Evolutionary conservation across 306 rosid species (phyloP).

Genomic region (Vigna unguiculata): DNA sequence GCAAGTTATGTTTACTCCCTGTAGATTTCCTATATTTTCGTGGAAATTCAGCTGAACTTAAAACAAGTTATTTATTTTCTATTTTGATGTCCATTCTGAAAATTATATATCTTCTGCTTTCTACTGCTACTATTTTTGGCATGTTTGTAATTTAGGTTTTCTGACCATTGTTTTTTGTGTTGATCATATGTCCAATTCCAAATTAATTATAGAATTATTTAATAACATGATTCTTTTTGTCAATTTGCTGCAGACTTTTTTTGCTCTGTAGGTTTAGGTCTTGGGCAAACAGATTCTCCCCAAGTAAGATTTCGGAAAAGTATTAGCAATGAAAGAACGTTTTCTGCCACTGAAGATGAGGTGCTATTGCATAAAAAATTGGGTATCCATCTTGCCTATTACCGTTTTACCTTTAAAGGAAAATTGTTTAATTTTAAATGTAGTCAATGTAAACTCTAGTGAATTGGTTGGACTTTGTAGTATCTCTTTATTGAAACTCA

Average conservation of each 20-base stretch:
- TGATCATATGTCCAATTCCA: slow-evolving; percentile 24
- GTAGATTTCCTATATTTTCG: slow-evolving; percentile 27
- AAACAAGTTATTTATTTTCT: neutral
- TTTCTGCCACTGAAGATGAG: slow-evolving; percentile 81
- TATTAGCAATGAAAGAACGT: slow-evolving; percentile 92
- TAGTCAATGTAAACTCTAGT: slow-evolving; percentile 13
- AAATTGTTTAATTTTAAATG: slow-evolving; percentile 14
- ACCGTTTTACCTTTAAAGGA: slow-evolving; percentile 11
- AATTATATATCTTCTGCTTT: slow-evolving; percentile 22
- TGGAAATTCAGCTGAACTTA: slow-evolving; percentile 34
- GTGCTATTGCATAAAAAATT: slow-evolving; percentile 58
- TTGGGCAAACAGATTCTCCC: slow-evolving; percentile 77
- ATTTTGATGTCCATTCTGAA: slow-evolving; percentile 6
- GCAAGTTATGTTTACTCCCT: slow-evolving; percentile 24
- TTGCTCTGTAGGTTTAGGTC: slow-evolving; percentile 88
- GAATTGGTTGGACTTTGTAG: slow-evolving; percentile 25
- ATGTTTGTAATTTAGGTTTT: slow-evolving; percentile 23
- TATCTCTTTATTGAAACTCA: slow-evolving; percentile 31
- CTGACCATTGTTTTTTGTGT: slow-evolving; percentile 2
- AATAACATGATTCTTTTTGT: slow-evolving; percentile 33
- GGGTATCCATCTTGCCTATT: slow-evolving; percentile 56
- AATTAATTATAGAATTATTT: slow-evolving; percentile 18
- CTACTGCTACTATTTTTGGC: slow-evolving; percentile 16
- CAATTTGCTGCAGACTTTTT: slow-evolving; percentile 76
- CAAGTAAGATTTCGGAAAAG: slow-evolving; percentile 78